These are phyloP conservation scores for Trichophyton rubrum DNA, from an alignment of 2,329 filamentous ascomycete species.

Conservation along the genomic window DNA sequence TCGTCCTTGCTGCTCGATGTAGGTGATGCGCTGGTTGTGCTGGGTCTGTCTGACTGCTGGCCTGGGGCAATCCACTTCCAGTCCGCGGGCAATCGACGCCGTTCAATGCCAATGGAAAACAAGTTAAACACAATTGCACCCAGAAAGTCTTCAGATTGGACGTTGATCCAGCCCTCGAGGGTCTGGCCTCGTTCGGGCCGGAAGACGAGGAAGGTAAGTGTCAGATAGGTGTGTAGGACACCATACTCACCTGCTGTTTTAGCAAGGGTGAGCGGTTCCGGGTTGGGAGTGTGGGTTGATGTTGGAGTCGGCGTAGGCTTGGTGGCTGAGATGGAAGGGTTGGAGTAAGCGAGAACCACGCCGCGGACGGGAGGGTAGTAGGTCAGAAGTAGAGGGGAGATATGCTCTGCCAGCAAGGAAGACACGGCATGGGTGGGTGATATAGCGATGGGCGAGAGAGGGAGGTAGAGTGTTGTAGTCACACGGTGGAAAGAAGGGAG, in stretches of 20 bases:
- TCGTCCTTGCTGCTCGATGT: slow-evolving; percentile 1
- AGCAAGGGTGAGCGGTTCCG: slow-evolving; percentile 31
- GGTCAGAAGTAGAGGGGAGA: slow-evolving; percentile 50
- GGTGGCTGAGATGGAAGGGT: slow-evolving; percentile 30
- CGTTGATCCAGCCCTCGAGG: slow-evolving; percentile 69
- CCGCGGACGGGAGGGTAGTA: slow-evolving; percentile 49
- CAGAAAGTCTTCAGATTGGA: slow-evolving; percentile 80
- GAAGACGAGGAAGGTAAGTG: slow-evolving; percentile 74
- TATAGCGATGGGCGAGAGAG: slow-evolving; percentile 45
- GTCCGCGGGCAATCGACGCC: slow-evolving; percentile 56
- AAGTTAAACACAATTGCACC: slow-evolving; percentile 81
- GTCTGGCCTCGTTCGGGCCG: slow-evolving; percentile 58
- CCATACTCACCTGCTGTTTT: slow-evolving; percentile 62
- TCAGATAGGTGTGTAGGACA: slow-evolving; percentile 77
- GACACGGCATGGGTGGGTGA: slow-evolving; percentile 42
- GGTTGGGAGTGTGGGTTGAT: slow-evolving; percentile 22
- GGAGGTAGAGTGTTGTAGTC: slow-evolving; percentile 61
- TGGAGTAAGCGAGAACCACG: slow-evolving; percentile 43
- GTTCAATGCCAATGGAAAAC: slow-evolving; percentile 81
- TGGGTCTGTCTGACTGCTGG: slow-evolving; percentile 15
- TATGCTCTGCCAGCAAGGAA: slow-evolving; percentile 47
- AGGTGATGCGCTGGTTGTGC: background rate
- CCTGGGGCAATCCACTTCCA: slow-evolving; percentile 68
- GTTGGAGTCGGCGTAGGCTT: slow-evolving; percentile 30
- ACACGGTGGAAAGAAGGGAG: slow-evolving; percentile 64